Base-by-base conservation (phyloP, 306 rosid genomes). In the Cicer pinnatifidum region DNA sequence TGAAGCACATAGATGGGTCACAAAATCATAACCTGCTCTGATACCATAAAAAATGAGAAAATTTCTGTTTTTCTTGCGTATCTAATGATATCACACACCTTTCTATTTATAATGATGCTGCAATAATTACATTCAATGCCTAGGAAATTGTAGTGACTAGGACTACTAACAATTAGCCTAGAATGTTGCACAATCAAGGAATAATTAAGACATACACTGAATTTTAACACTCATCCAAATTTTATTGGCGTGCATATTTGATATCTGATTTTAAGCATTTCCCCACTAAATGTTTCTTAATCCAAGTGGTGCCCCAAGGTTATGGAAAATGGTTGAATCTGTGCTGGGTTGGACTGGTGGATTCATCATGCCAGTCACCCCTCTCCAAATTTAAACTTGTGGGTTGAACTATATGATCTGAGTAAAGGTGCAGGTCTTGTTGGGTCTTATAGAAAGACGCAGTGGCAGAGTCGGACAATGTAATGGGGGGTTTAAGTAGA, bases 351-450 rank as follows among this genome's bases (percentile, higher is more conserved):
- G 38, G 38, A 56, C 20, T 56, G 28, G 41, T 62, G 6, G 63
- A 28, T 50, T 50, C 53, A 63, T 72, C 79, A 75, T 64, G 8
- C 69, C 12, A 50, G 50, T 35, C 28, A 37, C 43, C 37, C 35
- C 50, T 38, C 63, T 47, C 39, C 64, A 59, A 69, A 64, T 60
- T 38, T 50, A 8, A 47, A 69, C 63, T 28, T 58, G 40, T 58
- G 64, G 13, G 38, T 38, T 59, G 62, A n/a, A 40, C 78, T 37
- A 15, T 35, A 52, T 39, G 38, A 68, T 58, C 13, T 23, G 41
- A 68, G 73, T 28, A 48, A 35, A 68, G 59, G 60, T 23, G 19
- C 54, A 19, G 35, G 66, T 40, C 43, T 56, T 13, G 6, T 9
- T 8, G 41, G 35, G 66, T 40, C 54, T 56, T 13, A 10, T 9